phyloP scores from a whole-genome alignment of 768 basidiomycete species.

The Tephrocybe sp. region DNA sequence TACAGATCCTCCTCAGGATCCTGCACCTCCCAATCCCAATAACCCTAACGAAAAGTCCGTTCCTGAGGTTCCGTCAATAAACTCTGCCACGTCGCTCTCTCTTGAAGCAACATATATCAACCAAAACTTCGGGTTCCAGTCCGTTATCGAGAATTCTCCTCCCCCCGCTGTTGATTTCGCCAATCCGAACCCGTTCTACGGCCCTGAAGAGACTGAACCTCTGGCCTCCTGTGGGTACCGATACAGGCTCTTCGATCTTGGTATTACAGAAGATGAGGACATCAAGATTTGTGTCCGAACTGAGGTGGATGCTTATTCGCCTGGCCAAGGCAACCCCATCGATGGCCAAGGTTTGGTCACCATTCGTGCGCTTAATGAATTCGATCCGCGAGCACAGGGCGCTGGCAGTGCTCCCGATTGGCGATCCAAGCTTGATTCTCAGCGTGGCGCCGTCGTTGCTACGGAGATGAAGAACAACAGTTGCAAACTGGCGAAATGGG shows the following conservation, averaged over 20 bases:
- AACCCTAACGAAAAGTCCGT: slow-evolving; percentile 66
- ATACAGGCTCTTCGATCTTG: slow-evolving; percentile 92
- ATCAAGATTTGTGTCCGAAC: slow-evolving; percentile 90
- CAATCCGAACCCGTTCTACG: slow-evolving; percentile 94
- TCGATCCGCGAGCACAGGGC: slow-evolving; percentile 86
- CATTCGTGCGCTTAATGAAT: slow-evolving; percentile 95
- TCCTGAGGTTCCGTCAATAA: slow-evolving; percentile 81
- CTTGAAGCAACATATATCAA: slow-evolving; percentile 99
- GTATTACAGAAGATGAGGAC: slow-evolving; percentile 87
- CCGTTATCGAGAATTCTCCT: slow-evolving; percentile 69
- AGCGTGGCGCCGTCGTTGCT: slow-evolving; percentile 95
- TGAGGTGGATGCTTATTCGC: slow-evolving; percentile 87
- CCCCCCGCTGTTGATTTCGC: slow-evolving; percentile 69
- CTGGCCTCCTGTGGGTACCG: slow-evolving; percentile 95
- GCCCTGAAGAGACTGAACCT: slow-evolving; percentile 89
- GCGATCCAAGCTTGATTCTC: slow-evolving; percentile 94
- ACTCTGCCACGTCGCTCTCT: slow-evolving; percentile 89
- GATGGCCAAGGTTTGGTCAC: slow-evolving; percentile 81
- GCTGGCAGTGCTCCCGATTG: slow-evolving; percentile 98
- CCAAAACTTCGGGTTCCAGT: slow-evolving; percentile 97
- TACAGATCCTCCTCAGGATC: slow-evolving; percentile 87
- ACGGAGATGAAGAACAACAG: slow-evolving; percentile 99
- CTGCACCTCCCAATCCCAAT: slow-evolving; percentile 73
- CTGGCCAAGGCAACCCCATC: slow-evolving; percentile 57
- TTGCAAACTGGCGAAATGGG: slow-evolving; percentile 96